Conservation (phyloP, 306 rosid genomes). For the Pterocarpus macrocarpus region DNA sequence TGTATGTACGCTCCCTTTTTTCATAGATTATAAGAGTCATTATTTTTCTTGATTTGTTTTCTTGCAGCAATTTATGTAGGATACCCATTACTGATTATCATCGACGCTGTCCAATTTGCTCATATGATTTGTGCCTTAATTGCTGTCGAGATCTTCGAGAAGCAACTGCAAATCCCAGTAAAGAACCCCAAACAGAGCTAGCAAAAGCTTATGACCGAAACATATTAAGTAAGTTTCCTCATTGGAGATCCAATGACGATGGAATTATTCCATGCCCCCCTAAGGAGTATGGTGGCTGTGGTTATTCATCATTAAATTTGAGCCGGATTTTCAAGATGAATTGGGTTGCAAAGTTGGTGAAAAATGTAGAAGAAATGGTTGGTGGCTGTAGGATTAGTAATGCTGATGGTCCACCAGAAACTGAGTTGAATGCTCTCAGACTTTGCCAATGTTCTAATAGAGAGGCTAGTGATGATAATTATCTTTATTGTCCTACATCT, state of each 20-base stretch:
- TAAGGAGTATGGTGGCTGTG: slow-evolving; percentile 92
- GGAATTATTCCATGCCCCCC: slow-evolving; percentile 95
- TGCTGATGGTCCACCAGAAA: slow-evolving; percentile 50
- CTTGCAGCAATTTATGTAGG: slow-evolving; percentile 91
- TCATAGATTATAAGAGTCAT: slow-evolving; percentile 13
- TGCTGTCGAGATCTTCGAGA: slow-evolving; percentile 91
- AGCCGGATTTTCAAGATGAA: slow-evolving; percentile 97
- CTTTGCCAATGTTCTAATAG: slow-evolving; percentile 69
- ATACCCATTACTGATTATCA: slow-evolving; percentile 96
- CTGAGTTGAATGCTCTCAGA: slow-evolving; percentile 53
- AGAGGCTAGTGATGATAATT: slow-evolving; percentile 69
- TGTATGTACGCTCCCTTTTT: slow-evolving; percentile 14
- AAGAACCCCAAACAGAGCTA: slow-evolving; percentile 54
- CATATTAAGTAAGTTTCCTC: slow-evolving; percentile 64
- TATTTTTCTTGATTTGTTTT: slow-evolving; percentile 49
- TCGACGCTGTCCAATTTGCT: slow-evolving; percentile 82
- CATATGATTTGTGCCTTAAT: slow-evolving; percentile 87
- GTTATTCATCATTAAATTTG: slow-evolving; percentile 70
- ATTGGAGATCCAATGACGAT: slow-evolving; percentile 77
- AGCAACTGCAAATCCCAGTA: slow-evolving; percentile 57
- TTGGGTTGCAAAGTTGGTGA: slow-evolving; percentile 97
- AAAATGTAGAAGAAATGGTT: slow-evolving; percentile 99
- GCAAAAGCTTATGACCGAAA: slow-evolving; percentile 56
- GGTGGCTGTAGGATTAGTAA: slow-evolving; percentile 76
- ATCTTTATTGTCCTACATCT: slow-evolving; percentile 76